Conservation (phyloP, 2,329 filamentous ascomycete species). For the Xylaria sp. region DNA sequence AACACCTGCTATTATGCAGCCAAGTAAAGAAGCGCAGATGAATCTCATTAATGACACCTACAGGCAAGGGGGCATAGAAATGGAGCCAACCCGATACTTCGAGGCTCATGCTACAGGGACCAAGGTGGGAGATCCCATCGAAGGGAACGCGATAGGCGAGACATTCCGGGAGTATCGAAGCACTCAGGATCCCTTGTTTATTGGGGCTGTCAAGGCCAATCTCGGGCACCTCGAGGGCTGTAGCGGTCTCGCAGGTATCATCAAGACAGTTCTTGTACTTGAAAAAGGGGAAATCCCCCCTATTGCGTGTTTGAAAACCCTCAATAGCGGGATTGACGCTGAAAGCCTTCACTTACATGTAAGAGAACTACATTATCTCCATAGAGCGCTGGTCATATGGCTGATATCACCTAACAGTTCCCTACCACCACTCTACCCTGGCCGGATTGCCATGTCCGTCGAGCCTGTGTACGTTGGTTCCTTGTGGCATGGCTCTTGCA, state of each 20-base stretch:
- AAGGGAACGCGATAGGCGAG: conserved; percentile 40
- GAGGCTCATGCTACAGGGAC: conserved; percentile 48
- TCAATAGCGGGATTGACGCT: no score
- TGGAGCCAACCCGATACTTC: conserved; percentile 41
- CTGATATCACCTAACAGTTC: no score
- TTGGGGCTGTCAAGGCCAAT: not conserved
- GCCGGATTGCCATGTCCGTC: no score
- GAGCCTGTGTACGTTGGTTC: no score
- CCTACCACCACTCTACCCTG: not conserved
- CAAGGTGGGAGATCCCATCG: conserved; percentile 31
- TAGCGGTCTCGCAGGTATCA: conserved; percentile 26
- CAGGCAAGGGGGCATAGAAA: conserved; percentile 44
- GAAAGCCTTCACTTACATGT: no score
- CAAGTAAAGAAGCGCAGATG: conserved; percentile 52
- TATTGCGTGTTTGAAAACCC: conserved; percentile 1
- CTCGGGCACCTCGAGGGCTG: not conserved
- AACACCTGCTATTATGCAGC: conserved; percentile 58
- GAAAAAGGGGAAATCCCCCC: conserved; percentile 32
- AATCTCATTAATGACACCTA: conserved; percentile 50
- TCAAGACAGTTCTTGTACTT: conserved; percentile 37
- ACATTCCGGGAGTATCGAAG: not conserved
- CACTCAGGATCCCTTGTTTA: not conserved
- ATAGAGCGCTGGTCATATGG: no score
- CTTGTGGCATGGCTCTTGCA: no score
- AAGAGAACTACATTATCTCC: no score